Conservation (phyloP, 208 protist species). For the Endotrypanum monterogeii region DNA sequence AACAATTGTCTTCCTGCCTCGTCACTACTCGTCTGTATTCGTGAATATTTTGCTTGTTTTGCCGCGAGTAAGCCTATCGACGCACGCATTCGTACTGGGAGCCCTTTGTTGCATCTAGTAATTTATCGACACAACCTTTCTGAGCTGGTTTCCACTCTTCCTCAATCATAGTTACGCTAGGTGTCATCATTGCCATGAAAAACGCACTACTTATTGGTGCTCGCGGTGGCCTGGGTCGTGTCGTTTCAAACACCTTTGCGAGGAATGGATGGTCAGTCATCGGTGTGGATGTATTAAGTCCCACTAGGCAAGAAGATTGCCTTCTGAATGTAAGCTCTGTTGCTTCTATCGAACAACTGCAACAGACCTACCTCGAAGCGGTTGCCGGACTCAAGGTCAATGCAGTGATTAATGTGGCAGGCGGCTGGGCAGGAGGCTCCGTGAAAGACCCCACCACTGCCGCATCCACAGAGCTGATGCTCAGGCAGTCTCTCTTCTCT, state of each 20-base stretch:
- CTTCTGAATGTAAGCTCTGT: constrained; percentile 25
- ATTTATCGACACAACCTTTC: not conserved
- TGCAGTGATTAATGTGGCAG: constrained; percentile 83
- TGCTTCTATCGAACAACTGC: constrained; percentile 35
- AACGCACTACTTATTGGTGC: constrained; percentile 45
- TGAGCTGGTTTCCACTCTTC: not conserved
- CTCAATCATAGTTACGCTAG: not conserved
- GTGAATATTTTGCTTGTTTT: too few relatives aligned
- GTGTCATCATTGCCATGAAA: constrained; percentile 9
- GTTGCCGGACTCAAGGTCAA: constrained; percentile 32
- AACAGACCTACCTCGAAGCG: constrained; percentile 25
- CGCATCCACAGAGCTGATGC: constrained; percentile 61
- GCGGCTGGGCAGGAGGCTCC: constrained; percentile 68
- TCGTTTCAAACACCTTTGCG: constrained; percentile 34
- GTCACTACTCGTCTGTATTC: too few relatives aligned
- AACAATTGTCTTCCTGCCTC: too few relatives aligned
- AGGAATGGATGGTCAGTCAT: constrained; percentile 27
- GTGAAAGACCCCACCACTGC: constrained; percentile 32
- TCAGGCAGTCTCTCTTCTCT: constrained; percentile 72
- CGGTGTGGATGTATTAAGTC: constrained; percentile 5
- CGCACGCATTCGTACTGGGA: too few relatives aligned
- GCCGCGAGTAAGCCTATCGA: too few relatives aligned
- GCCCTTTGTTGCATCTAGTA: not conserved
- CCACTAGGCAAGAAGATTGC: not conserved
- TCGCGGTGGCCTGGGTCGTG: constrained; percentile 46